Evolutionary conservation across 2,329 filamentous ascomycete species (phyloP).

Genomic region (Chrysoporthe austroafricana): DNA sequence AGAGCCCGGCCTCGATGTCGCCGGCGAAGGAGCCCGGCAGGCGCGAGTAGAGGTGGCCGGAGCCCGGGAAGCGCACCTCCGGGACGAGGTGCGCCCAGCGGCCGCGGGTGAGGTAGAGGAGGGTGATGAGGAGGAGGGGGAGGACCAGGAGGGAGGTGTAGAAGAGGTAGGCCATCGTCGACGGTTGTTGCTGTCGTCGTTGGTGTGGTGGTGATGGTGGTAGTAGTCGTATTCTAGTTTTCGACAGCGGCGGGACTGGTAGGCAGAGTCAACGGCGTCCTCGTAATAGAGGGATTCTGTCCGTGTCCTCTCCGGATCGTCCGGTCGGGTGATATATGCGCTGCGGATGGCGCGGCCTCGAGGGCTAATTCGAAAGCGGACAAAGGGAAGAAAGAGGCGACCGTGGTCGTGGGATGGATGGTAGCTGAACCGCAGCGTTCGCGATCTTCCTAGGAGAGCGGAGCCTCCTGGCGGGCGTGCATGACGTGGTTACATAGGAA

Average conservation of each 20-base stretch:
- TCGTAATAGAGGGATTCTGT: background rate
- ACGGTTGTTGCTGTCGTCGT: background rate
- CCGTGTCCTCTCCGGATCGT: background rate
- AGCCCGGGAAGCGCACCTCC: slow-evolving; percentile 45
- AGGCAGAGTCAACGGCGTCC: too few species aligned
- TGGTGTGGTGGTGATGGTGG: too few species aligned
- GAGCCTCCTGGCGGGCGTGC: slow-evolving; percentile 5
- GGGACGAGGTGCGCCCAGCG: slow-evolving; percentile 72
- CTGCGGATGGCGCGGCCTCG: background rate
- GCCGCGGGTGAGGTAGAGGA: slow-evolving; percentile 78
- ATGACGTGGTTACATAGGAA: slow-evolving; percentile 16
- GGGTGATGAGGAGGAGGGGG: slow-evolving; percentile 68
- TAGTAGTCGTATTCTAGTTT: too few species aligned
- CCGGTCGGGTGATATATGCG: background rate
- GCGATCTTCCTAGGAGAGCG: slow-evolving; percentile 20
- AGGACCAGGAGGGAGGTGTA: slow-evolving; percentile 75
- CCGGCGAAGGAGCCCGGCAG: slow-evolving; percentile 77
- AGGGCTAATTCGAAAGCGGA: slow-evolving; percentile 7
- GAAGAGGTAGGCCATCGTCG: slow-evolving; percentile 76
- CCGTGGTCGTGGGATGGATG: background rate
- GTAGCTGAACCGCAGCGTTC: slow-evolving; percentile 9
- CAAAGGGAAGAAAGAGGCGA: slow-evolving; percentile 9
- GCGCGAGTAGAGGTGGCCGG: slow-evolving; percentile 72
- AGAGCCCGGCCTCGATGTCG: slow-evolving; percentile 87
- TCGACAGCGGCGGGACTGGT: too few species aligned